Evolutionary conservation across 2,329 filamentous ascomycete species (phyloP), one percentile per base, ranked within the genome.

Genomic region (Cryphonectria parasitica): DNA sequence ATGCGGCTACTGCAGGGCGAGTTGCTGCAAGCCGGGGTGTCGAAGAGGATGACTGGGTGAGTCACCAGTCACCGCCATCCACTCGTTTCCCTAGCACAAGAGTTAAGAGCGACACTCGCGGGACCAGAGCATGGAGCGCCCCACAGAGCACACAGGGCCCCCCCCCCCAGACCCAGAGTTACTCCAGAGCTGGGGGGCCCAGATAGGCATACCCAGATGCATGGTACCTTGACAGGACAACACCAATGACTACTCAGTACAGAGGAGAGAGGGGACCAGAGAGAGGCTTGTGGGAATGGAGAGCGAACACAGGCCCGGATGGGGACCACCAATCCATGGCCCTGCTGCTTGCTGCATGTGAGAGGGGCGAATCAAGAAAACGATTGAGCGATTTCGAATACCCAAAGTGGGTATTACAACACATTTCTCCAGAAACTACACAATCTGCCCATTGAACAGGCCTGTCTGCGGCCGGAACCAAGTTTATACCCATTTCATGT

Each of bases 11-110:
- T 72, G 71, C 71, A 72, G 69, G 71, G 63, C 71, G 69, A 64
- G 8, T 28, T 64, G 62, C 66, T 71, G 69, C 71, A 69, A 39
- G 69, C 66, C 71, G 63, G 71, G 71, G 54, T 49, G 45, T 49
- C 45, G 45, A 31, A n/a, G 52, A 56, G 52, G 54, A 11, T 31
- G 54, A 31, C 25, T 58, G 54, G 43, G 71, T 72, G 71, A 72
- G 66, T 72, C 71, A 72, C 66, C 60, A 66, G 69, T 73, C 72
- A 73, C 72, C 70, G 67, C 69, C 72, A 73, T 68, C 72, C 72
- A 73, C 67, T 73, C 72, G 72, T 68, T 73, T 71, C 67, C 70
- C 70, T 58, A 70, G 62, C 68, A 70, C 70, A 66, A 70, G 67
- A 66, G 70, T 69, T 67, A 71, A 68, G 72, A 72, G 72, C 72